Evolutionary conservation across 2,329 filamentous ascomycete species (phyloP).

Genomic region (Scorias spongiosa): DNA sequence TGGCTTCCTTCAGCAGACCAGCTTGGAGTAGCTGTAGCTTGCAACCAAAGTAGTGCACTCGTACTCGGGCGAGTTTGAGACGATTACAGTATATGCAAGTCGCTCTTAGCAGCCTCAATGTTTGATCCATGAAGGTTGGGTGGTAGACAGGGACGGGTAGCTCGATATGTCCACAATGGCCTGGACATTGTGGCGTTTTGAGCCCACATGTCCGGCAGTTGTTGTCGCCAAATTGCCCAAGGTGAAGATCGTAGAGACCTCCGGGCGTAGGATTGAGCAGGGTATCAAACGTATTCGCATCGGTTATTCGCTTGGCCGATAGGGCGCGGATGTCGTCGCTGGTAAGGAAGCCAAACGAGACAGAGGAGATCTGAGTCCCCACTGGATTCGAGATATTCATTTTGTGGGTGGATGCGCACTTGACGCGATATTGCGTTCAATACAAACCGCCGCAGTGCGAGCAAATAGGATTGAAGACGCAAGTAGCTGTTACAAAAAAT

Average conservation of each 20-base stretch:
- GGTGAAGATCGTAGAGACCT: constrained; percentile 79
- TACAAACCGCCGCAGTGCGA: neutral
- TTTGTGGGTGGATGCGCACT: constrained; percentile 1
- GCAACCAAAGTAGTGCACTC: constrained; percentile 66
- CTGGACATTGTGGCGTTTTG: constrained; percentile 62
- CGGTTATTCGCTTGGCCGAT: constrained; percentile 88
- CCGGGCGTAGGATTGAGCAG: constrained; percentile 78
- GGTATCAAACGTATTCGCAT: constrained; percentile 85
- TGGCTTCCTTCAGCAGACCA: constrained; percentile 58
- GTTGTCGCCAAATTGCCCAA: constrained; percentile 79
- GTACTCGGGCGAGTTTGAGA: constrained; percentile 61
- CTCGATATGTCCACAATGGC: constrained; percentile 89
- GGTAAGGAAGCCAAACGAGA: constrained; percentile 79
- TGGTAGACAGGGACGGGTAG: constrained; percentile 89
- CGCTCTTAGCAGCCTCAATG: constrained; percentile 67
- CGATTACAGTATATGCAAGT: constrained; percentile 85
- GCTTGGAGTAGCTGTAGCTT: constrained; percentile 75
- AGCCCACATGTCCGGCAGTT: constrained; percentile 84
- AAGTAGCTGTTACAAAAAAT: neutral
- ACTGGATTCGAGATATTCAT: constrained; percentile 53
- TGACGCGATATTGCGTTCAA: neutral
- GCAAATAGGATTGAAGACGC: neutral
- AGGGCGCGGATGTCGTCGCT: constrained; percentile 70
- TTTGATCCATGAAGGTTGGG: constrained; percentile 89
- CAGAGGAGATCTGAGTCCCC: constrained; percentile 65